These are phyloP conservation scores for Colletotrichum spaethianum DNA, from an alignment of 2,329 filamentous ascomycete species.

Conservation along the genomic window DNA sequence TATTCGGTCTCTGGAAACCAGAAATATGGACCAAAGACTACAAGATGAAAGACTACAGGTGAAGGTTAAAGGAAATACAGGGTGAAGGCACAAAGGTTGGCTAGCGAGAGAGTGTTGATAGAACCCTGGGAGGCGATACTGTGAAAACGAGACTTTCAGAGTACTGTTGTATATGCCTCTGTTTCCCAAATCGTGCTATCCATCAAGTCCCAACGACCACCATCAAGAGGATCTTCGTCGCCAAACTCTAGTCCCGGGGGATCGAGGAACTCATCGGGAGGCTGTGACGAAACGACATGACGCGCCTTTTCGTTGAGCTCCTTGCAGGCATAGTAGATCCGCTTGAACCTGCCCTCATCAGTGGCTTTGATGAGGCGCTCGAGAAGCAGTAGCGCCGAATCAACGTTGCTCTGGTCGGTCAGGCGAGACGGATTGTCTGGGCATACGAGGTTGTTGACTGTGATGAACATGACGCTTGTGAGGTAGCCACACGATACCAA, in stretches of 20 bases:
- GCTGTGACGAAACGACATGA: background rate
- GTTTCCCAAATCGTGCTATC: background rate
- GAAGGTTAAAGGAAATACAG: background rate
- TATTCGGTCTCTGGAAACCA: background rate
- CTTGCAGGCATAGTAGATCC: slow-evolving; percentile 24
- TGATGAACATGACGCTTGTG: slow-evolving; percentile 37
- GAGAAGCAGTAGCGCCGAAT: slow-evolving; percentile 19
- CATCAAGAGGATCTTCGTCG: slow-evolving; percentile 18
- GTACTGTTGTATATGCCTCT: background rate
- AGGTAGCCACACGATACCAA: slow-evolving; percentile 33
- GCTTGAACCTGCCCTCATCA: slow-evolving; percentile 17
- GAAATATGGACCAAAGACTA: background rate
- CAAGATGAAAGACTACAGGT: background rate
- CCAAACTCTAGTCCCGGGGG: slow-evolving; percentile 24
- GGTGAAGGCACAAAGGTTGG: background rate
- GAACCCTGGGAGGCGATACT: background rate
- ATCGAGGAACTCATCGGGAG: background rate
- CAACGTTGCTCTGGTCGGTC: slow-evolving; percentile 35
- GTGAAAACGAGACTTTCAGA: background rate
- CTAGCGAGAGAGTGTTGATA: background rate
- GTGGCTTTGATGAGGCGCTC: slow-evolving; percentile 20
- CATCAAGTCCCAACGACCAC: slow-evolving; percentile 14
- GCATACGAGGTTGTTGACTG: slow-evolving; percentile 29
- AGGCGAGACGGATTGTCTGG: slow-evolving; percentile 2
- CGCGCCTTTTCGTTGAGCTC: slow-evolving; percentile 32